phyloP scores from a whole-genome alignment of 345 rosid genomes.

The Mallotus nudiflorus region DNA sequence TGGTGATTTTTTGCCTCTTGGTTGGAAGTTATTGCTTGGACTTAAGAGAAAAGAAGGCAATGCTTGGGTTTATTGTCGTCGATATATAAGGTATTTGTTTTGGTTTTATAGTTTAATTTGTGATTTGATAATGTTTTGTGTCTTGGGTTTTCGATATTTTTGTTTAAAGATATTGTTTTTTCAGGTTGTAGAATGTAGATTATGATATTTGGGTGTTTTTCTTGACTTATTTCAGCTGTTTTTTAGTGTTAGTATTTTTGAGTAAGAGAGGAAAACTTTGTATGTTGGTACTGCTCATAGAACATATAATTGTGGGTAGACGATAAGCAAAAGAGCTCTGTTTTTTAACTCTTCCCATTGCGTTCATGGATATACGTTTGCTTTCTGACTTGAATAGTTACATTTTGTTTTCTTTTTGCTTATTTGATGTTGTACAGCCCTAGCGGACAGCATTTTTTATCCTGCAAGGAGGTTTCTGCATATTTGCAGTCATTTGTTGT shows the following conservation, averaged over 20 bases:
- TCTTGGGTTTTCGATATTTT: not conserved
- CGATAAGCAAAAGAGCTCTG: too few relatives aligned
- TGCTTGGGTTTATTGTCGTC: conserved; percentile 65
- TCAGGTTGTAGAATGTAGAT: too few relatives aligned
- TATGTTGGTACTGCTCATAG: too few relatives aligned
- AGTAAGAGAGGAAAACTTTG: too few relatives aligned
- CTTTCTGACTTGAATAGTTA: not conserved
- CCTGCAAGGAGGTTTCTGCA: conserved; percentile 67
- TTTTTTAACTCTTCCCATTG: not conserved
- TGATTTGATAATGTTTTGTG: not conserved
- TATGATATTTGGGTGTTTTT: too few relatives aligned
- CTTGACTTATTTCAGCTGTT: too few relatives aligned
- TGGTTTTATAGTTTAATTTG: not conserved
- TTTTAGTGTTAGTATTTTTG: too few relatives aligned
- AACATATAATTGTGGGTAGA: too few relatives aligned
- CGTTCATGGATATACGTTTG: not conserved
- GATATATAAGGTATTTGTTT: conserved; percentile 54
- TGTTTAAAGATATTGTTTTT: not conserved
- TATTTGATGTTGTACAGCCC: conserved; percentile 44
- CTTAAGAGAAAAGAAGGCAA: conserved; percentile 70
- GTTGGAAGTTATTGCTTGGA: conserved; percentile 76
- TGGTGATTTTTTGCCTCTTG: conserved; percentile 57
- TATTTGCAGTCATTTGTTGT: conserved; percentile 51
- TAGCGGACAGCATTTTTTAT: conserved; percentile 62
- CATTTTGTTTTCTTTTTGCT: not conserved